phyloP scores from a whole-genome alignment of 495 filamentous ascomycete species.

The Penicillium alfredii region DNA sequence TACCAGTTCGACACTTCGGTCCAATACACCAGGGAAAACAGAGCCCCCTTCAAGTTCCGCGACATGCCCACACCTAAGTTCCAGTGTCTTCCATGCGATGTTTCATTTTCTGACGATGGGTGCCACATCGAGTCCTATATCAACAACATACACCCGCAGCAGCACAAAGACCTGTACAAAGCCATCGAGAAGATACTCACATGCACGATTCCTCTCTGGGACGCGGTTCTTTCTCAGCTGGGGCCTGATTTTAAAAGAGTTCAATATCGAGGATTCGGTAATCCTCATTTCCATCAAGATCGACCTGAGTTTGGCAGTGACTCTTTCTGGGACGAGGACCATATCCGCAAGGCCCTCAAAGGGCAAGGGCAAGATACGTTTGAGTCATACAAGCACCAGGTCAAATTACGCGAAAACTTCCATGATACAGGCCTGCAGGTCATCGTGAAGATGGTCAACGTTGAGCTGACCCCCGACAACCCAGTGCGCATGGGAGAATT shows the following conservation, averaged over 20 bases:
- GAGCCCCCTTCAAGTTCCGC: slow-evolving; percentile 2
- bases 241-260: slow-evolving; percentile 1
- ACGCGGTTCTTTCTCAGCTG: slow-evolving; percentile 26
- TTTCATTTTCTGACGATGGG: slow-evolving; percentile 32
- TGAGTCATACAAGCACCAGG: no score
- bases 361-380: no score
- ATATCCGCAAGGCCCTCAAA: no score
- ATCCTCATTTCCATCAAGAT: background rate
- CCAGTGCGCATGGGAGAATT: slow-evolving; percentile 42
- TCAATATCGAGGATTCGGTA: background rate
- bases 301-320: no score
- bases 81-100: slow-evolving; percentile 57
- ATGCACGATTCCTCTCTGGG: slow-evolving; percentile 49
- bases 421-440: slow-evolving; percentile 44
- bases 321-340: no score
- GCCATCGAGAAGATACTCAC: slow-evolving; percentile 46
- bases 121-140: slow-evolving; percentile 45
- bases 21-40: background rate
- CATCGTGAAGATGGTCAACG: slow-evolving; percentile 58
- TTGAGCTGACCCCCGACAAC: slow-evolving; percentile 53
- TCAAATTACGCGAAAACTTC: background rate
- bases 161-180: slow-evolving; percentile 43
- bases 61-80: slow-evolving; percentile 27
- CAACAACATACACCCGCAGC: slow-evolving; percentile 53
- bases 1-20: slow-evolving; percentile 9